These are phyloP conservation scores for Cordyceps farinosa DNA, from an alignment of 2,329 filamentous ascomycete genomes.

Conservation along the genomic window DNA sequence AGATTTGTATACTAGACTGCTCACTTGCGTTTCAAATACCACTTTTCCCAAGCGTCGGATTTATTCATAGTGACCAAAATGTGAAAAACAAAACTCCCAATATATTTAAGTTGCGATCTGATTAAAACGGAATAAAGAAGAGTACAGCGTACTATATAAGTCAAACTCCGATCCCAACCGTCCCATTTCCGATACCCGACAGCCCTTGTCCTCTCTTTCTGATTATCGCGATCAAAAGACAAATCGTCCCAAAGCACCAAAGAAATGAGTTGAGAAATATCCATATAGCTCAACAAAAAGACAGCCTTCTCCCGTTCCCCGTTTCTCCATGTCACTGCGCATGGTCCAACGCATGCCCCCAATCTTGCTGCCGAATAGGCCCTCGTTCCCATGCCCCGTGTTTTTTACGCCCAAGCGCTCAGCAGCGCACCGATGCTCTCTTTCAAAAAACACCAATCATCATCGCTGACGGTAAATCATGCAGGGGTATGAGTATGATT, in stretches of 20 bases:
- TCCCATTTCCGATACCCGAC: not conserved
- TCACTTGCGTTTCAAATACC: not conserved
- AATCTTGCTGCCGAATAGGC: not conserved
- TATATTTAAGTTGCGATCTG: conserved; percentile 14
- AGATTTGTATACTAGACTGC: not conserved
- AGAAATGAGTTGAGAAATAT: conserved; percentile 12
- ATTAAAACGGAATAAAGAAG: conserved; percentile 7
- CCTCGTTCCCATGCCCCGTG: not conserved
- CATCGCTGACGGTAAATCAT: conserved; percentile 12
- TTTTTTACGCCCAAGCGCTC: not conserved
- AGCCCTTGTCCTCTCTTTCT: not conserved
- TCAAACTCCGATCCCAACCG: conserved; percentile 14
- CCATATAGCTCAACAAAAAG: conserved; percentile 5
- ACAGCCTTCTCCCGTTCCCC: not conserved
- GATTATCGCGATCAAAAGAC: conserved; percentile 5
- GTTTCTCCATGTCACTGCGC: not conserved
- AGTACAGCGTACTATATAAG: not conserved
- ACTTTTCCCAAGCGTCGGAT: not conserved
- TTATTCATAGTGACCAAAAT: not conserved
- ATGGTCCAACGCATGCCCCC: not conserved
- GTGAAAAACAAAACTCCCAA: conserved; percentile 12
- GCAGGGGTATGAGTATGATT: conserved; percentile 11
- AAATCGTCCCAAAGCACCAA: not conserved
- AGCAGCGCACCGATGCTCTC: not conserved
- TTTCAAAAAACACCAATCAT: conserved; percentile 1